Conservation (phyloP, 2,329 filamentous ascomycete genomes). For the Fusarium albidum region DNA sequence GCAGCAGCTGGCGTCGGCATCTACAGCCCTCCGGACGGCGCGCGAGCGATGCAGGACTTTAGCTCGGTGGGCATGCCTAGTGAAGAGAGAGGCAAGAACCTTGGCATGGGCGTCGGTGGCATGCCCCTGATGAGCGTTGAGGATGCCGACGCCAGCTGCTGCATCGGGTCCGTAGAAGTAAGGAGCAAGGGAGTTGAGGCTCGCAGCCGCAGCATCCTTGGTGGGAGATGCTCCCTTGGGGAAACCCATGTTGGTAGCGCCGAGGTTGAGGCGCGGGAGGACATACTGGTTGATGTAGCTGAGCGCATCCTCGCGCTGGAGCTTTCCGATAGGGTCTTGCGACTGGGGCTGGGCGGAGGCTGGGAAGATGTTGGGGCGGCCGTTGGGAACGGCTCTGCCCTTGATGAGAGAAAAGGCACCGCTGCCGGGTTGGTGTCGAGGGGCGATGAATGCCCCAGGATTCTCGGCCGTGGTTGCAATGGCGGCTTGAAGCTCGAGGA, state of each 20-base stretch:
- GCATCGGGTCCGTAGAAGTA: conserved; percentile 63
- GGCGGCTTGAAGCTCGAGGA: conserved; percentile 71
- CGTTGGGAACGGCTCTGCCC: conserved; percentile 71
- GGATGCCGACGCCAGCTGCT: conserved; percentile 54
- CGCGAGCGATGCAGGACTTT: conserved; percentile 46
- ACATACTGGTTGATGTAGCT: conserved; percentile 76
- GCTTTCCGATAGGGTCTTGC: conserved; percentile 69
- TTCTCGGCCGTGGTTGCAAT: conserved; percentile 59
- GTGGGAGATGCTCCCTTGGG: conserved; percentile 49
- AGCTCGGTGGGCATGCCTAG: conserved; percentile 39
- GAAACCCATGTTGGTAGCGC: conserved; percentile 55
- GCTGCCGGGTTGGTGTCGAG: conserved; percentile 60
- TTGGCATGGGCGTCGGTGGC: conserved; percentile 45
- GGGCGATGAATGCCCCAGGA: conserved; percentile 64
- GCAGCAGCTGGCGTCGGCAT: no score
- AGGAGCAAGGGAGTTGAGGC: conserved; percentile 62
- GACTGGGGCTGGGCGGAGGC: conserved; percentile 54
- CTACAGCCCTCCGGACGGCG: no score
- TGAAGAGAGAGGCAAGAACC: conserved; percentile 44
- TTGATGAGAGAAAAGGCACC: conserved; percentile 70
- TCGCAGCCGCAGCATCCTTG: conserved; percentile 57
- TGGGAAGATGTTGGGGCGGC: conserved; percentile 69
- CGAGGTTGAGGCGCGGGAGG: conserved; percentile 65
- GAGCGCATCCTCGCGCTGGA: conserved; percentile 71
- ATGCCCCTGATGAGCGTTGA: conserved; percentile 61